Evolutionary conservation across 495 filamentous ascomycete genomes (phyloP).

Genomic region (Annulohypoxylon stygium): DNA sequence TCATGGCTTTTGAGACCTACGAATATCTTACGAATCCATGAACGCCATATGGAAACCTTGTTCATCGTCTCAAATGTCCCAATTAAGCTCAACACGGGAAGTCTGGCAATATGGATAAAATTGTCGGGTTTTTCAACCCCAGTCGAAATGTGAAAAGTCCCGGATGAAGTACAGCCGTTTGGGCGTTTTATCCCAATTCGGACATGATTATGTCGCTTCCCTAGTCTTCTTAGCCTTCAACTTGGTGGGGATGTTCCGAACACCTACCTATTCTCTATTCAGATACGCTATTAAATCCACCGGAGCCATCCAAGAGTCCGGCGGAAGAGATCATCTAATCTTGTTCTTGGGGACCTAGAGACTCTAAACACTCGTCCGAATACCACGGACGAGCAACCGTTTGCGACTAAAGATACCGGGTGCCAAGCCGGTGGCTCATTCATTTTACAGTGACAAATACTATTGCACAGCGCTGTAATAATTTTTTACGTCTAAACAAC

Average conservation of each 20-base stretch:
- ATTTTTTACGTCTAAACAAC: neutral
- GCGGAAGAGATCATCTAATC: slow-evolving; percentile 8
- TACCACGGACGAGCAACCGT: slow-evolving; percentile 1
- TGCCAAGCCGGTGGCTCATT: slow-evolving; percentile 21
- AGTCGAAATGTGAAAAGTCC: slow-evolving; percentile 5
- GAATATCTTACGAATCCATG: neutral
- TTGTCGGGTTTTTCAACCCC: slow-evolving; percentile 23
- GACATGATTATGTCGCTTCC: slow-evolving; percentile 21
- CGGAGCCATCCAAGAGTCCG: slow-evolving; percentile 7
- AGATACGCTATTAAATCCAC: neutral
- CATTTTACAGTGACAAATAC: slow-evolving; percentile 14
- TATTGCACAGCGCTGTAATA: neutral
- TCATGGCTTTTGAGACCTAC: slow-evolving; percentile 8
- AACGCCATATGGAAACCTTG: slow-evolving; percentile 14
- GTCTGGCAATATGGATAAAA: slow-evolving; percentile 47
- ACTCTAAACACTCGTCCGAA: slow-evolving; percentile 14
- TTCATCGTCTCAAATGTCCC: slow-evolving; percentile 53
- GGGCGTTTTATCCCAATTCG: slow-evolving; percentile 39
- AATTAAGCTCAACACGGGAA: slow-evolving; percentile 48
- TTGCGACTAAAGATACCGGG: slow-evolving; percentile 13
- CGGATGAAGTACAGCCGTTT: slow-evolving; percentile 40
- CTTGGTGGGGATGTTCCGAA: slow-evolving; percentile 40
- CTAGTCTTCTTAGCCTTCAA: slow-evolving; percentile 3
- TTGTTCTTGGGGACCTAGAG: slow-evolving; percentile 8
- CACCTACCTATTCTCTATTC: neutral